A percentile compares a stretch with the other conserved stretches of the same genome.
These are phyloP conservation scores for Ceratobasidium sp. DNA, from an alignment of 1,284 basidiomycete genomes.

Conservation along the genomic window DNA sequence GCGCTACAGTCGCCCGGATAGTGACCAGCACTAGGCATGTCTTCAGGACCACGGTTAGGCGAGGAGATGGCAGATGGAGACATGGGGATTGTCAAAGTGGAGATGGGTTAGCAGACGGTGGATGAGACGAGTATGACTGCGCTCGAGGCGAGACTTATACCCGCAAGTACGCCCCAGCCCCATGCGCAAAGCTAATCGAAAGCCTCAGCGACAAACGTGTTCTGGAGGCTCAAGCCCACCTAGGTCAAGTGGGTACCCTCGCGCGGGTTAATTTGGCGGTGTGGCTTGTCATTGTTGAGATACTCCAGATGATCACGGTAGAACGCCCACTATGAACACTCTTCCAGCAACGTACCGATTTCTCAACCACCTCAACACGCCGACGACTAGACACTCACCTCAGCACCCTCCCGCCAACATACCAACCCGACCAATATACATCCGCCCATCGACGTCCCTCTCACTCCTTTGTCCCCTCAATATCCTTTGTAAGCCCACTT, in stretches of 20 bases:
- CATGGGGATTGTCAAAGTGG: neutral
- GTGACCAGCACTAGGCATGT: too few species aligned
- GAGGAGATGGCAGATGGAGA: neutral
- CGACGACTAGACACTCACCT: neutral
- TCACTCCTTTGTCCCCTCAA: conserved; percentile 9
- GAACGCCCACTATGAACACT: neutral
- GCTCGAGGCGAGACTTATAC: neutral
- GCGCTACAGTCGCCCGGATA: too few species aligned
- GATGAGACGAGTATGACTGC: neutral
- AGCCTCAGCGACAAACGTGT: neutral
- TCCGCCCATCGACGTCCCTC: neutral
- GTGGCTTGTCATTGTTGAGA: neutral
- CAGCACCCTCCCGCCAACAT: neutral
- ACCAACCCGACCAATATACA: neutral
- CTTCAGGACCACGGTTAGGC: too few species aligned
- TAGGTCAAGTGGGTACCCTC: too few species aligned
- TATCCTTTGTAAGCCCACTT: neutral
- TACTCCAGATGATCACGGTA: too few species aligned
- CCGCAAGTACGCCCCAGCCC: too few species aligned
- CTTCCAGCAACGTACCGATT: neutral
- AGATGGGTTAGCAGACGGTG: neutral
- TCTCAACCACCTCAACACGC: neutral
- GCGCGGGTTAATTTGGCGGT: neutral
- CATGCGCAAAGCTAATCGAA: neutral
- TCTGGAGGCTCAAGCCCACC: neutral